Evolutionary conservation across 805 yeast genomes (phyloP).

Genomic region (Yamadazyma kitorensis): DNA sequence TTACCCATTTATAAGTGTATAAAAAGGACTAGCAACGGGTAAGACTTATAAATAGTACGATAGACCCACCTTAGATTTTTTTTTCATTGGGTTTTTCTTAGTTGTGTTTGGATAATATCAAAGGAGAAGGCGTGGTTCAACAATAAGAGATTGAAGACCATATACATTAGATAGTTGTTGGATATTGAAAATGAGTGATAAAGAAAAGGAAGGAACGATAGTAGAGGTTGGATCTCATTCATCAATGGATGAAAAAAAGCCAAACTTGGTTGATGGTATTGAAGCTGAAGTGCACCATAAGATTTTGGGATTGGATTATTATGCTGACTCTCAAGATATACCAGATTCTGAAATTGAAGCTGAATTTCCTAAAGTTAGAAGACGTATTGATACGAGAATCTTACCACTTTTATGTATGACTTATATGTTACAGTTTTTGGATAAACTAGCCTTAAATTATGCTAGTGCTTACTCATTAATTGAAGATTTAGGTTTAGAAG

Average conservation of each 20-base stretch:
- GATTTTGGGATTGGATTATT: constrained; percentile 22
- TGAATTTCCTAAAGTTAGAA: constrained; percentile 20
- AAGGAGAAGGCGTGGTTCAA: no score
- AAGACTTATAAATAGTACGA: no score
- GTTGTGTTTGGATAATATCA: no score
- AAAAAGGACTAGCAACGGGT: no score
- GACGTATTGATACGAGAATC: constrained; percentile 33
- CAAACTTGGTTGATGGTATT: no score
- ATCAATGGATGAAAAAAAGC: no score
- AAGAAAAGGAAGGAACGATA: constrained; percentile 2
- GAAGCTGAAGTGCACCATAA: constrained; percentile 7
- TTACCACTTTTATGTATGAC: constrained; percentile 26
- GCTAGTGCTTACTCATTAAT: constrained; percentile 20
- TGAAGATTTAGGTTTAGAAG: constrained; percentile 20
- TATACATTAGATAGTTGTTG: not conserved
- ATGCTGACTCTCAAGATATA: constrained; percentile 26
- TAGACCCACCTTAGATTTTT: no score
- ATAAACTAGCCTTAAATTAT: constrained; percentile 23
- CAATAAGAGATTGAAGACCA: no score
- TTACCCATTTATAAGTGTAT: no score
- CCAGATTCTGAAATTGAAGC: constrained; percentile 24
- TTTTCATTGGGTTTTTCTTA: no score
- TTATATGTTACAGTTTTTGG: constrained; percentile 23
- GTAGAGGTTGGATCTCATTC: no score
- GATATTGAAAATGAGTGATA: constrained; percentile 4